Evolutionary conservation across 202 grass and related monocot genomes (phyloP), one percentile per base, ranked within the genome.

Genomic region (Schoenoplectus triqueter): DNA sequence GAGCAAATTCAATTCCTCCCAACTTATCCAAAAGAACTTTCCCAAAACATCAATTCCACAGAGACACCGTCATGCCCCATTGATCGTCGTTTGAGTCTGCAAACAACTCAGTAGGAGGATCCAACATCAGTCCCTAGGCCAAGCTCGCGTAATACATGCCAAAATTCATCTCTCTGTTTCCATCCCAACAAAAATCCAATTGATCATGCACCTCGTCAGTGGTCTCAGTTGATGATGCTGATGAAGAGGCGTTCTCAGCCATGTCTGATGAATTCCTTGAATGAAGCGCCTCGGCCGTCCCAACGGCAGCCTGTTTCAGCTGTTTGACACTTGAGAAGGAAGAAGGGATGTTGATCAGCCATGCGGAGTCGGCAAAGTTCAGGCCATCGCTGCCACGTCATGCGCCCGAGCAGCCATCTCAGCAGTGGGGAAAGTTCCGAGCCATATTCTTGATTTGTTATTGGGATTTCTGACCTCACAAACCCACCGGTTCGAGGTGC

Each of bases 321-420:
- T 89, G 84, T 22, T 77, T 47, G 0, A 75, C 82, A 61, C 64
- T 75, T 7, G 69, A 84, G 18, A 83, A 81, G 1, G 84, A 61
- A 66, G 85, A 52, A 1, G 84, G 92, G 54, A 90, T 42, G 18
- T 21, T 84, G 41, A 85, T 88, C 44, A 95, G 72, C 78, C 76
- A 94, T 0, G 91, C 91, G 1, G 94, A 97, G 85, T 92, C 92
- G 10, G 92, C 90, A 84, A 97, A 97, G 75, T 97, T 97, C 54
- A 97, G 89, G 66, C 90, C 72, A 97, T 80, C 4, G 81, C 86
- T 5, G 88, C 91, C 20, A 87, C 87, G 69, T 92, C 89, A 73
- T 93, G 89, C 0, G 93, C 94, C 41, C 91, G 89, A 45, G 86
- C 91, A 0, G 89, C 94, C 82, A 72, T 82, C 55, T 93, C 91